Evolutionary conservation across 2,329 filamentous ascomycete species (phyloP).

Genomic region (Lasiodiplodia theobromae): DNA sequence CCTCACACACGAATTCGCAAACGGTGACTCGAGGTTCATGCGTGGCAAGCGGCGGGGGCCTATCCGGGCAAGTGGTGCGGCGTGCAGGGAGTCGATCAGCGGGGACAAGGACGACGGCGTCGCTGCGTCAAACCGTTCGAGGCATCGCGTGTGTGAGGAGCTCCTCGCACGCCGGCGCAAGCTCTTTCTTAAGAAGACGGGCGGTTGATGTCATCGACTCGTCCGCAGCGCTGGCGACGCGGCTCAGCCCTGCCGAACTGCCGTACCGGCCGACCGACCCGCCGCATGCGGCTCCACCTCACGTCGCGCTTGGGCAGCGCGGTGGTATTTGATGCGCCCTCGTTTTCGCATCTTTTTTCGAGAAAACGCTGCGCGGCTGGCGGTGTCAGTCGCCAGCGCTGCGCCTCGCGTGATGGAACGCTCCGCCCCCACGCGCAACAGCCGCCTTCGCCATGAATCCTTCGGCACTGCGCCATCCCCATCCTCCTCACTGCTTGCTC

Average conservation of each 20-base stretch:
- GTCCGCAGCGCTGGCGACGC: not conserved
- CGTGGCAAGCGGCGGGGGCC: not conserved
- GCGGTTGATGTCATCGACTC: not conserved
- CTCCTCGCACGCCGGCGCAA: not conserved
- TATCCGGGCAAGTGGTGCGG: not conserved
- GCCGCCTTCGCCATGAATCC: conserved; percentile 9
- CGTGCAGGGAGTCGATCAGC: conserved; percentile 16
- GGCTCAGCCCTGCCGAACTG: not conserved
- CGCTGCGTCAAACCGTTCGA: conserved; percentile 22
- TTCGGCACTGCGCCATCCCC: not conserved
- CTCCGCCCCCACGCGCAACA: conserved; percentile 12
- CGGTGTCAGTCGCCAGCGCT: conserved; percentile 3
- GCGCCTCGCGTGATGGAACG: conserved; percentile 14
- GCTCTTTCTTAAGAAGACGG: not conserved
- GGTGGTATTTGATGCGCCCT: conserved; percentile 2
- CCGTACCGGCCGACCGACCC: conserved; percentile 6
- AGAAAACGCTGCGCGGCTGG: not conserved
- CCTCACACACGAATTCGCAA: not conserved
- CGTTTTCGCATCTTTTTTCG: not conserved
- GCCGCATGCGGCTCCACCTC: conserved; percentile 17
- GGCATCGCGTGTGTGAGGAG: conserved; percentile 7
- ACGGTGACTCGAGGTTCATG: conserved; percentile 14
- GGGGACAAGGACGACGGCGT: conserved; percentile 13
- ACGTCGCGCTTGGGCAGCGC: conserved; percentile 8
- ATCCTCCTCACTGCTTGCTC: not conserved